Evolutionary conservation across 345 rosid species (phyloP).

Genomic region (Brassica incana): DNA sequence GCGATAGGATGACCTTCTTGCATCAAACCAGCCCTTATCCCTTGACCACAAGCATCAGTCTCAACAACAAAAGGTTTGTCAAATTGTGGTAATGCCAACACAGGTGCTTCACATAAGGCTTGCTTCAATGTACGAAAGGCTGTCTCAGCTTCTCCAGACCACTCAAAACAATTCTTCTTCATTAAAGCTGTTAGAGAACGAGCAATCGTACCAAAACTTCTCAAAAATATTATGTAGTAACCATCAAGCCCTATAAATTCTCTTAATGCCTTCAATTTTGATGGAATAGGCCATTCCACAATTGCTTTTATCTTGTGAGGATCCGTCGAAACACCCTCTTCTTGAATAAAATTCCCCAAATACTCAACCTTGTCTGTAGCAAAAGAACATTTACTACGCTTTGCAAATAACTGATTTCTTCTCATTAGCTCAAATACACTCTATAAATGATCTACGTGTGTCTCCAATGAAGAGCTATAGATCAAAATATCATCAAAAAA

Average conservation of each 20-base stretch:
- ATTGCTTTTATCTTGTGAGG: not conserved
- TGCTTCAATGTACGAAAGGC: not conserved
- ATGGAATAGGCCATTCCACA: not conserved
- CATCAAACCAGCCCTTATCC: not conserved
- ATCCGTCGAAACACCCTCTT: not conserved
- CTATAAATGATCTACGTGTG: not conserved
- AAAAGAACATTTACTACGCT: not conserved
- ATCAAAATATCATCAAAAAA: not conserved
- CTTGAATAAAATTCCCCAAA: not conserved
- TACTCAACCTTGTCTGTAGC: not conserved
- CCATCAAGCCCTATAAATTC: not conserved
- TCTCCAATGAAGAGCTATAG: not conserved
- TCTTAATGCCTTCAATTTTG: not conserved
- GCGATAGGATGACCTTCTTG: not conserved
- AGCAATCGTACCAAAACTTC: not conserved
- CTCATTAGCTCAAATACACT: not conserved
- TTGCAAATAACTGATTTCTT: not conserved
- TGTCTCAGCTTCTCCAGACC: not conserved
- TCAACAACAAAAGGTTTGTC: not conserved
- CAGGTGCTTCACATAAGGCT: not conserved
- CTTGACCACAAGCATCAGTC: not conserved
- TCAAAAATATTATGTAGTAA: too few species aligned
- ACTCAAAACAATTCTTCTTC: too few species aligned
- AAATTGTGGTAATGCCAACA: not conserved
- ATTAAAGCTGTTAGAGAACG: not conserved